A percentile compares a stretch with the other conserved stretches of the same genome.
Evolutionary conservation across 495 filamentous ascomycete genomes (phyloP).

Genomic region (Annulohypoxylon bovei): DNA sequence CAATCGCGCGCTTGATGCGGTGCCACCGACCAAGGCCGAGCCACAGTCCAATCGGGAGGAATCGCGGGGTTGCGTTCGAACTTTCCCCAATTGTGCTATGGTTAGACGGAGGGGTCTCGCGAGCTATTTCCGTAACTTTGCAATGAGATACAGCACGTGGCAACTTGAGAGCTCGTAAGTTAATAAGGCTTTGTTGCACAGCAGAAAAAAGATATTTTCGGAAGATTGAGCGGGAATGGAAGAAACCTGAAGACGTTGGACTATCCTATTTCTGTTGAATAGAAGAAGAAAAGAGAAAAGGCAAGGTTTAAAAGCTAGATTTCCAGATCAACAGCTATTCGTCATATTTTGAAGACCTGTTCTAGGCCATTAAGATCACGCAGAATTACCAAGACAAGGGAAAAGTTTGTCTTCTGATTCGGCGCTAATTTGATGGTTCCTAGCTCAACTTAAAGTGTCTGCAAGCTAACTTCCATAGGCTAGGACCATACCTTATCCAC

Average conservation of each 20-base stretch:
- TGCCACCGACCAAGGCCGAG: slow-evolving; percentile 31
- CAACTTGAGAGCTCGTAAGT: not conserved
- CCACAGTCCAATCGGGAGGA: slow-evolving; percentile 41
- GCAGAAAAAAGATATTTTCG: not conserved
- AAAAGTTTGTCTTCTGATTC: slow-evolving; percentile 13
- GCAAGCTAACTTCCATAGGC: slow-evolving; percentile 4
- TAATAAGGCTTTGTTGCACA: slow-evolving; percentile 7
- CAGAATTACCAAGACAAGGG: slow-evolving; percentile 13
- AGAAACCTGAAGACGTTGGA: not conserved
- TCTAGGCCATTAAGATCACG: slow-evolving; percentile 12
- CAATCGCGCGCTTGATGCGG: slow-evolving; percentile 20
- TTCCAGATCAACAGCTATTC: not conserved
- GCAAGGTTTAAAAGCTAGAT: not conserved
- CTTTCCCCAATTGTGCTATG: slow-evolving; percentile 18
- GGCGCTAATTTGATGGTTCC: slow-evolving; percentile 15
- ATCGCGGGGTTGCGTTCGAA: slow-evolving; percentile 38
- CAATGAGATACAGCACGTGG: slow-evolving; percentile 27
- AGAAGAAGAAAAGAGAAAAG: not conserved
- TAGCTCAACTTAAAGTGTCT: slow-evolving; percentile 15
- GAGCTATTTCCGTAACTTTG: slow-evolving; percentile 23
- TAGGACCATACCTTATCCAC: slow-evolving; percentile 3
- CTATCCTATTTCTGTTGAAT: not conserved
- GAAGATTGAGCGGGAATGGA: not conserved
- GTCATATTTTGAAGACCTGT: not conserved
- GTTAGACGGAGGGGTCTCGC: slow-evolving; percentile 21